Percentiles rank a stretch among this genome's conserved stretches.
Evolutionary conservation across 176 grass and related monocot genomes (phyloP).

Genomic region (Zea mays): DNA sequence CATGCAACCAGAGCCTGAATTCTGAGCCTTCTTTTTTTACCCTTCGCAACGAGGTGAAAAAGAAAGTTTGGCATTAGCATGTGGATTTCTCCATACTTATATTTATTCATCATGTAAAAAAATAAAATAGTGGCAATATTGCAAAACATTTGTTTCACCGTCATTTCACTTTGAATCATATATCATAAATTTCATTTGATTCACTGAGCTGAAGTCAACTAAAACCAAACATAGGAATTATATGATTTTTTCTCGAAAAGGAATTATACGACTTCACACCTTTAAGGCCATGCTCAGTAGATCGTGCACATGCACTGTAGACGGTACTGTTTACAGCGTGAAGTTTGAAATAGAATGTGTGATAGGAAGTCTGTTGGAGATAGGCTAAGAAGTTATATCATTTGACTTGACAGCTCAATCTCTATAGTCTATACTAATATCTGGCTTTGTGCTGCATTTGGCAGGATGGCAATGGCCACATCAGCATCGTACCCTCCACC

Average conservation of each 20-base stretch:
- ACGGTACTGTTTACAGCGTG: no score
- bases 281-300: no score
- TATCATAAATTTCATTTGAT: not conserved
- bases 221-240: conserved; percentile 6
- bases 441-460: not conserved
- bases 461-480: conserved; percentile 51
- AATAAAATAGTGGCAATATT: not conserved
- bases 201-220: not conserved
- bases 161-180: not conserved
- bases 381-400: not conserved
- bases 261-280: no score
- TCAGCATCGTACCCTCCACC: conserved; percentile 75
- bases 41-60: no score
- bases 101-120: not conserved
- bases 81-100: not conserved
- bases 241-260: not conserved
- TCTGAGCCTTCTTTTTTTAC: no score
- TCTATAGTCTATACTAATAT: not conserved
- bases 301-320: no score
- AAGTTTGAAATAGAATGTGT: no score
- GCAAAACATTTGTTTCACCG: not conserved
- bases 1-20: no score
- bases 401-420: not conserved
- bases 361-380: no score
- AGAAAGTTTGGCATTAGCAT: not conserved